A percentile compares a stretch with the other conserved stretches of the same genome.
Conservation (phyloP, 768 basidiomycete genomes). For the Harrya chromipes region DNA sequence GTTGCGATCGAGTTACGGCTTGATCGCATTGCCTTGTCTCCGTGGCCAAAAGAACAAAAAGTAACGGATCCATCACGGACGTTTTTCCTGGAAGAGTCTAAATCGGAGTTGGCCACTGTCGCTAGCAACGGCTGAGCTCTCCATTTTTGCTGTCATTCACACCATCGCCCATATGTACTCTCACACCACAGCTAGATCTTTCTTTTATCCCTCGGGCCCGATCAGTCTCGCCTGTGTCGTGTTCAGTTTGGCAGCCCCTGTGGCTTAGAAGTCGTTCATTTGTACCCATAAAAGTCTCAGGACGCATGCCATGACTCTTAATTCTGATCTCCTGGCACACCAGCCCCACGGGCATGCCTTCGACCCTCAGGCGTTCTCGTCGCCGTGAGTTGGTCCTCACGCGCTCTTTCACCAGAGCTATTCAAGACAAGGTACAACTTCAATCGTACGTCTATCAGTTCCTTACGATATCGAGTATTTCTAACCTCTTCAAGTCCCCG, state of each 20-base stretch:
- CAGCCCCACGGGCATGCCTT: slow-evolving; percentile 35
- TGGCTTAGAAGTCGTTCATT: slow-evolving; percentile 23
- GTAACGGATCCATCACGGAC: slow-evolving; percentile 5
- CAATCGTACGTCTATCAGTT: slow-evolving; percentile 28
- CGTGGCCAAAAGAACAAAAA: slow-evolving; percentile 21
- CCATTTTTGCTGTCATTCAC: slow-evolving; percentile 20
- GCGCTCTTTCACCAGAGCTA: slow-evolving; percentile 47
- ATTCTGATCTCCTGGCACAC: slow-evolving; percentile 13
- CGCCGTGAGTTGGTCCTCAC: slow-evolving; percentile 46
- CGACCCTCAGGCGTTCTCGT: slow-evolving; percentile 44
- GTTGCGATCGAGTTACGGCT: no score
- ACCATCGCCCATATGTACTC: slow-evolving; percentile 5
- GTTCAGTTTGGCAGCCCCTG: slow-evolving; percentile 24
- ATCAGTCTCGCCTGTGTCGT: slow-evolving; percentile 10
- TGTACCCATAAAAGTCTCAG: slow-evolving; percentile 29
- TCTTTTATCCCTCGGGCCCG: slow-evolving; percentile 14
- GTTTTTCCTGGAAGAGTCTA: background rate
- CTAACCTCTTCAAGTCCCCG: slow-evolving; percentile 15
- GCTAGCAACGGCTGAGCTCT: slow-evolving; percentile 16
- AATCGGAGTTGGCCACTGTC: slow-evolving; percentile 10
- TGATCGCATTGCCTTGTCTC: no score
- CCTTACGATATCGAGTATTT: background rate
- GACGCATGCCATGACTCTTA: slow-evolving; percentile 12
- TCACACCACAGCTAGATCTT: background rate
- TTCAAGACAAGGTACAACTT: slow-evolving; percentile 40